Evolutionary conservation across 345 rosid genomes (phyloP).

Genomic region (Sonneratia alba): DNA sequence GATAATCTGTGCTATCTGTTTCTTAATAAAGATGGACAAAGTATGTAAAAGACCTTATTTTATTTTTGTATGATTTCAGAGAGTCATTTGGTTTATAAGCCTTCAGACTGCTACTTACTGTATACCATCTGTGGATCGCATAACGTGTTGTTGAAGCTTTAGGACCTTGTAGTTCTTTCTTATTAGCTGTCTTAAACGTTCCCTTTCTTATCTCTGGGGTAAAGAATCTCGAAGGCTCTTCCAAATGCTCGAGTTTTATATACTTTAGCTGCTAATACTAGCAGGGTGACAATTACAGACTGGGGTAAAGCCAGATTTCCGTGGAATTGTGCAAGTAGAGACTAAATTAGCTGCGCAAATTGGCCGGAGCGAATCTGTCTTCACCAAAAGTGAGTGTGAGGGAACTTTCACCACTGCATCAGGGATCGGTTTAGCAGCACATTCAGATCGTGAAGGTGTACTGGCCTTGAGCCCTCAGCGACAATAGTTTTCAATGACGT

Average conservation of each 20-base stretch:
- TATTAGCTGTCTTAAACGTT: background rate
- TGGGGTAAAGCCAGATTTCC: no score
- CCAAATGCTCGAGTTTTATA: background rate
- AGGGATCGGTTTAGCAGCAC: no score
- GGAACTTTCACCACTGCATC: no score
- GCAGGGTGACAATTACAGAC: no score
- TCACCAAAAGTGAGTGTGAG: no score
- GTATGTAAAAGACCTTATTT: background rate
- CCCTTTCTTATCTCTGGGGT: background rate
- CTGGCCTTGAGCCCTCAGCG: no score
- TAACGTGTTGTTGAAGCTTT: background rate
- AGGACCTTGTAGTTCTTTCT: slow-evolving; percentile 1
- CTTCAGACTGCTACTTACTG: background rate
- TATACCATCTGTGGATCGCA: background rate
- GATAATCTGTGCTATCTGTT: background rate
- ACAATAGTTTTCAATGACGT: no score
- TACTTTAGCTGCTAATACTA: background rate
- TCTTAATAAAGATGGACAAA: background rate
- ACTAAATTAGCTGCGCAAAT: no score
- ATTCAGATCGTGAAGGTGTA: no score
- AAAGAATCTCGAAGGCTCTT: background rate
- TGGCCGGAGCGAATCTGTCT: no score
- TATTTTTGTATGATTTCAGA: background rate
- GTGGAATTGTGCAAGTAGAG: no score
- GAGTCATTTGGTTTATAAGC: background rate